Conservation (phyloP, 352 stramenopile species). For the Pseudoperonospora humuli region DNA sequence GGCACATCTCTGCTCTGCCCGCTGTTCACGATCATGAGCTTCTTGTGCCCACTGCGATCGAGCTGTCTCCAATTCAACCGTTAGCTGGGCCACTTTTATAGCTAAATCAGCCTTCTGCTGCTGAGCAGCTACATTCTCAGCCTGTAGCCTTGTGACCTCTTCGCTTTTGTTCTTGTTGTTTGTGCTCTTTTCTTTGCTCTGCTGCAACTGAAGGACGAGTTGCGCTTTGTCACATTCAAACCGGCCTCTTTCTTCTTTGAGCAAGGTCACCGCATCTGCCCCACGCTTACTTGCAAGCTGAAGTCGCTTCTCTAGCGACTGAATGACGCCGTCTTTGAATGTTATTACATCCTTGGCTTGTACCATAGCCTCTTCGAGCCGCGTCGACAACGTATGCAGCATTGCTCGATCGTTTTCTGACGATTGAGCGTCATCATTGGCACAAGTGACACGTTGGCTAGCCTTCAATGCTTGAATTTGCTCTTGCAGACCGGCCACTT, state of each 20-base stretch:
- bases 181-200: slow-evolving; percentile 5
- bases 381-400: slow-evolving; percentile 45
- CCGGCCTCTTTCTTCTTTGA: slow-evolving; percentile 10
- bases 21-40: slow-evolving; percentile 13
- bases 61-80: slow-evolving; percentile 24
- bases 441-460: not conserved
- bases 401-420: slow-evolving; percentile 28
- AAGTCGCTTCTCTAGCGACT: slow-evolving; percentile 35
- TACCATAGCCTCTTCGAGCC: slow-evolving; percentile 53
- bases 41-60: slow-evolving; percentile 18
- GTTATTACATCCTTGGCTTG: slow-evolving; percentile 64
- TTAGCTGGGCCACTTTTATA: slow-evolving; percentile 26
- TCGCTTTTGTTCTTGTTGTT: slow-evolving; percentile 3
- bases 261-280: slow-evolving; percentile 7
- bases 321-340: slow-evolving; percentile 56
- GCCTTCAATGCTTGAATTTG: slow-evolving; percentile 37
- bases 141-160: slow-evolving; percentile 11
- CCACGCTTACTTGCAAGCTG: slow-evolving; percentile 23
- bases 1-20: slow-evolving; percentile 6
- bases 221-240: slow-evolving; percentile 17
- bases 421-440: not conserved
- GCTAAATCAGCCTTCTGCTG: slow-evolving; percentile 28
- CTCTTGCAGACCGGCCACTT: slow-evolving; percentile 36
- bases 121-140: slow-evolving; percentile 9
- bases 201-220: slow-evolving; percentile 19